Evolutionary conservation across 1,284 basidiomycete genomes (phyloP).

Genomic region (Mixia osmundae): DNA sequence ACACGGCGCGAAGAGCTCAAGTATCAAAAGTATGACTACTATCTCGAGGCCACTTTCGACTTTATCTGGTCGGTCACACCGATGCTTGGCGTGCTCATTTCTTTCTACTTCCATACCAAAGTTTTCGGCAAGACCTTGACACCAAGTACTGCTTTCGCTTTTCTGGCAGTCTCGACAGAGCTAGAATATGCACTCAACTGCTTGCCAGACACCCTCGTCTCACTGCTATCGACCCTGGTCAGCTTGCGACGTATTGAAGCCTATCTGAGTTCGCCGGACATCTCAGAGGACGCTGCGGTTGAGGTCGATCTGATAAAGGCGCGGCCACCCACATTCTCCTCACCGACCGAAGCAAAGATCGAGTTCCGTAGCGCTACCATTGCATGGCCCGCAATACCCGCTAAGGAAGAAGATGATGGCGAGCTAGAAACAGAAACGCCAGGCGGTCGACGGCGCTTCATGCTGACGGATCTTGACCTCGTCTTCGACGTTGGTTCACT

Average conservation of each 20-base stretch:
- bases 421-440: conserved; percentile 4
- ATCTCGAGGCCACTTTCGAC: conserved; percentile 60
- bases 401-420: conserved; percentile 24
- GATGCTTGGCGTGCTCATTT: conserved; percentile 18
- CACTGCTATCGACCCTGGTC: conserved; percentile 50
- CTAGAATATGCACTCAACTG: conserved; percentile 58
- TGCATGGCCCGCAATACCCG: conserved; percentile 54
- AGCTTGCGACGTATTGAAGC: conserved; percentile 64
- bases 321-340: too few relatives aligned
- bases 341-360: too few relatives aligned
- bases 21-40: conserved; percentile 41
- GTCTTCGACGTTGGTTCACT: conserved; percentile 55
- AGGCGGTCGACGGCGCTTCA: conserved; percentile 52
- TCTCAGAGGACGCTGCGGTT: neutral
- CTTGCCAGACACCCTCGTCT: conserved; percentile 71
- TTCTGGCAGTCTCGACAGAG: conserved; percentile 51
- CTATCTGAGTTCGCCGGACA: neutral
- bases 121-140: conserved; percentile 43
- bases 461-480: conserved; percentile 52
- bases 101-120: conserved; percentile 19
- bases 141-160: conserved; percentile 67
- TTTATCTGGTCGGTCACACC: conserved; percentile 39
- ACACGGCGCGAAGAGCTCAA: conserved; percentile 12
- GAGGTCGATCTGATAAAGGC: conserved; percentile 26
- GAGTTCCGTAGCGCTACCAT: conserved; percentile 58